Conservation (phyloP, 495 filamentous ascomycete genomes). For the Cercophora newfieldiana region DNA sequence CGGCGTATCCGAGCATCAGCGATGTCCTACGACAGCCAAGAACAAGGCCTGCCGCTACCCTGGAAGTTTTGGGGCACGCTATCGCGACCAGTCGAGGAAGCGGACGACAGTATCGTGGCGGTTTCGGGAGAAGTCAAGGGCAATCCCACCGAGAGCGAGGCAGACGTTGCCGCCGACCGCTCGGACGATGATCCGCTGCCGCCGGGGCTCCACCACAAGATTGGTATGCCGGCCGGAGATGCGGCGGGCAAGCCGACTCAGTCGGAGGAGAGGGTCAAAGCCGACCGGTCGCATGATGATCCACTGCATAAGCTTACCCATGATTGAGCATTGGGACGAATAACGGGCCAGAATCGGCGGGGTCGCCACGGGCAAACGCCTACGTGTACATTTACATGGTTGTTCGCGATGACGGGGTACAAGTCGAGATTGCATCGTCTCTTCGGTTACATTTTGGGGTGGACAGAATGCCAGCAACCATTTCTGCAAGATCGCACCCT, state of each 20-base stretch:
- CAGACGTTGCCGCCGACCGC: slow-evolving; percentile 31
- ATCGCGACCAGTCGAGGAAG: not conserved
- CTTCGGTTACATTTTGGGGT: not conserved
- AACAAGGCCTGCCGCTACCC: not conserved
- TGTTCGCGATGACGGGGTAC: not conserved
- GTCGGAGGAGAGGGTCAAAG: slow-evolving; percentile 27
- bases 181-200: slow-evolving; percentile 30
- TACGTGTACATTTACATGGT: not conserved
- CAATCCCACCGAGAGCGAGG: slow-evolving; percentile 35
- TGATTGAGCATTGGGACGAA: not conserved
- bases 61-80: slow-evolving; percentile 2
- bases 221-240: slow-evolving; percentile 21
- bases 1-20: not conserved
- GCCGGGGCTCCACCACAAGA: slow-evolving; percentile 24
- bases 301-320: slow-evolving; percentile 11
- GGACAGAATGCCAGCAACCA: not conserved
- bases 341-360: not conserved
- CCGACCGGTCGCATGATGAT: slow-evolving; percentile 24
- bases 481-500: not conserved
- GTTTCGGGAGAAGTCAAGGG: slow-evolving; percentile 24
- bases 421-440: not conserved
- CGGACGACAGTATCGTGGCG: slow-evolving; percentile 11
- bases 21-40: not conserved
- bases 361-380: not conserved
- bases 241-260: slow-evolving; percentile 23